Conservation (phyloP, 371 early-diverging fungal genomes). For the Thermomucor indicae-seudaticae region DNA sequence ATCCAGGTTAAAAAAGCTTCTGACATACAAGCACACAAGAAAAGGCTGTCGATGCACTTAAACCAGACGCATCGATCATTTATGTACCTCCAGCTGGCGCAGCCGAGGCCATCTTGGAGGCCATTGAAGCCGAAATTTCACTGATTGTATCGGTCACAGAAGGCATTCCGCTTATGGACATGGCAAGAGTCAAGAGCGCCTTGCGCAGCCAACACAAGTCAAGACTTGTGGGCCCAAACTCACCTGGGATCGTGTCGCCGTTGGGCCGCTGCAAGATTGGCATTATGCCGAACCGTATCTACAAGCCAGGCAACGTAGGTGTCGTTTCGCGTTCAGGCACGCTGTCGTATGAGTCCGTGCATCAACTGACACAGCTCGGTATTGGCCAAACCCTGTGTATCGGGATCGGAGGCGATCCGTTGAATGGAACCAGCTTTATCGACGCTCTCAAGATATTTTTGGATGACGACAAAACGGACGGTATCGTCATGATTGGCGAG, state of each 20-base stretch:
- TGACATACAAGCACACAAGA: too few relatives aligned
- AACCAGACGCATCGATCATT: conserved; percentile 95
- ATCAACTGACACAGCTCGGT: conserved; percentile 92
- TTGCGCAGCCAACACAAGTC: conserved; percentile 81
- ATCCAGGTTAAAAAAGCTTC: not conserved
- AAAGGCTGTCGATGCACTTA: conserved; percentile 76
- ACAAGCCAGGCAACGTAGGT: conserved; percentile 93
- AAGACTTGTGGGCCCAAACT: conserved; percentile 98
- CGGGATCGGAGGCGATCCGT: conserved; percentile 99
- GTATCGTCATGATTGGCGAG: conserved; percentile 89
- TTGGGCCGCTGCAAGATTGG: conserved; percentile 95
- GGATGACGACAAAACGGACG: conserved; percentile 94
- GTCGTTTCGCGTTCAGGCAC: conserved; percentile 99
- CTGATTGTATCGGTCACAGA: conserved; percentile 97
- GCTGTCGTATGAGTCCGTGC: conserved; percentile 98
- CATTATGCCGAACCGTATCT: conserved; percentile 99
- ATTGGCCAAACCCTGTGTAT: conserved; percentile 96
- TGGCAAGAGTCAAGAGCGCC: conserved; percentile 85
- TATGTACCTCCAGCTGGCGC: conserved; percentile 98
- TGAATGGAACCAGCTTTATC: conserved; percentile 99
- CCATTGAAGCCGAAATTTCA: conserved; percentile 95
- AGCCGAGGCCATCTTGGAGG: conserved; percentile 94
- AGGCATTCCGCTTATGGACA: conserved; percentile 98
- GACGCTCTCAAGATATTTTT: conserved; percentile 94
- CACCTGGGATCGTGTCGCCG: conserved; percentile 98